phyloP scores from a whole-genome alignment of 345 rosid genomes.

The Pelargonium nanum region DNA sequence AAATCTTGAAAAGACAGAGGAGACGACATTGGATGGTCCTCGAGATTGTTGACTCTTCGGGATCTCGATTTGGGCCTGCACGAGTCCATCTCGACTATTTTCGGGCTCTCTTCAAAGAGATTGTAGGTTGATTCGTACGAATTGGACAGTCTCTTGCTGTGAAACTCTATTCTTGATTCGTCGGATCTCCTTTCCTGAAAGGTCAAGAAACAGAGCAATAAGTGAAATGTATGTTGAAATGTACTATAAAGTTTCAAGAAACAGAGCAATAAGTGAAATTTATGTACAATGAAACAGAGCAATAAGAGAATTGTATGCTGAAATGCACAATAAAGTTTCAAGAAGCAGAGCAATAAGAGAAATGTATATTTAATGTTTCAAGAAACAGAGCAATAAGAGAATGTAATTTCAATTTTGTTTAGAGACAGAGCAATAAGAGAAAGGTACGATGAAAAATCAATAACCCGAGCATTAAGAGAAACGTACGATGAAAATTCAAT shows the following conservation, averaged over 20 bases:
- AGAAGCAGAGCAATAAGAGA: too few species aligned
- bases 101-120: conserved; percentile 37
- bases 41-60: conserved; percentile 22
- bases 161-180: conserved; percentile 29
- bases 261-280: too few species aligned
- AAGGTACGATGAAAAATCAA: too few species aligned
- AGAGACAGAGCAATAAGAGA: too few species aligned
- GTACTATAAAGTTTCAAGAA: neutral
- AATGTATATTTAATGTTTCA: too few species aligned
- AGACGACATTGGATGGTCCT: conserved; percentile 25
- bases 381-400: neutral
- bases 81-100: conserved; percentile 52
- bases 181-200: conserved; percentile 26
- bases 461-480: too few species aligned
- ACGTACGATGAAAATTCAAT: too few species aligned
- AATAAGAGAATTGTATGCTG: neutral
- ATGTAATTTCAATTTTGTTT: too few species aligned
- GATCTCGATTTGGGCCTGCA: conserved; percentile 45
- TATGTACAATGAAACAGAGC: neutral
- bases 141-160: conserved; percentile 28
- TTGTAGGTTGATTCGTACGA: conserved; percentile 15
- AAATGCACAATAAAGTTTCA: neutral
- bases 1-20: conserved; percentile 32
- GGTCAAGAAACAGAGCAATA: neutral
- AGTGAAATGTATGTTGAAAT: neutral